Evolutionary conservation across 805 yeast genomes (phyloP).

Genomic region (Suhomyces prunicola): DNA sequence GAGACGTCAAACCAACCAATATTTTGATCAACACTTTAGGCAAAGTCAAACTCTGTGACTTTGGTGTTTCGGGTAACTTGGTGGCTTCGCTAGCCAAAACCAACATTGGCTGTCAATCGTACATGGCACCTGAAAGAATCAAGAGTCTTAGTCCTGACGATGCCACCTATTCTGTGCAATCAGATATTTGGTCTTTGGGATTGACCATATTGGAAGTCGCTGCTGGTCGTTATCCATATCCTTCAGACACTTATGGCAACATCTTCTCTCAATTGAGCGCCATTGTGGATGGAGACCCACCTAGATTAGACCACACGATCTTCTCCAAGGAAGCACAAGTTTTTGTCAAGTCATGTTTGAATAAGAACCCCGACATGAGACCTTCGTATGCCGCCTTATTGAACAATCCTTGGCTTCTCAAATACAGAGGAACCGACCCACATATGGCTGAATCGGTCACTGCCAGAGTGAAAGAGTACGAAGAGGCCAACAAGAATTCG

Average conservation of each 20-base stretch:
- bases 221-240: slow-evolving; percentile 91
- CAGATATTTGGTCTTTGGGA: slow-evolving; percentile 95
- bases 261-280: slow-evolving; percentile 92
- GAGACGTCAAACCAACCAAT: slow-evolving; percentile 97
- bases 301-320: slow-evolving; percentile 17
- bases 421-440: slow-evolving; percentile 39
- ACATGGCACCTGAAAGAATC: slow-evolving; percentile 98
- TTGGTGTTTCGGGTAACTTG: slow-evolving; percentile 92
- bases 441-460: slow-evolving; percentile 30
- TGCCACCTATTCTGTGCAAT: slow-evolving; percentile 82
- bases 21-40: slow-evolving; percentile 80
- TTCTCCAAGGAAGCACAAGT: slow-evolving; percentile 76
- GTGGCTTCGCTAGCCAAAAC: slow-evolving; percentile 95
- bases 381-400: slow-evolving; percentile 77
- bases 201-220: slow-evolving; percentile 84
- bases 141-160: slow-evolving; percentile 71
- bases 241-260: slow-evolving; percentile 86
- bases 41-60: slow-evolving; percentile 89
- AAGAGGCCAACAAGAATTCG: slow-evolving; percentile 23
- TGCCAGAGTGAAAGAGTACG: slow-evolving; percentile 13
- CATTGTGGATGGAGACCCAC: slow-evolving; percentile 55
- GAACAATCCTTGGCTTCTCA: slow-evolving; percentile 78
- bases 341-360: slow-evolving; percentile 74
- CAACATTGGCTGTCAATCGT: slow-evolving; percentile 95
- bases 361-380: slow-evolving; percentile 75